These are phyloP conservation scores for Jatropha multifida DNA, from an alignment of 441 rosid genomes.

Conservation along the genomic window DNA sequence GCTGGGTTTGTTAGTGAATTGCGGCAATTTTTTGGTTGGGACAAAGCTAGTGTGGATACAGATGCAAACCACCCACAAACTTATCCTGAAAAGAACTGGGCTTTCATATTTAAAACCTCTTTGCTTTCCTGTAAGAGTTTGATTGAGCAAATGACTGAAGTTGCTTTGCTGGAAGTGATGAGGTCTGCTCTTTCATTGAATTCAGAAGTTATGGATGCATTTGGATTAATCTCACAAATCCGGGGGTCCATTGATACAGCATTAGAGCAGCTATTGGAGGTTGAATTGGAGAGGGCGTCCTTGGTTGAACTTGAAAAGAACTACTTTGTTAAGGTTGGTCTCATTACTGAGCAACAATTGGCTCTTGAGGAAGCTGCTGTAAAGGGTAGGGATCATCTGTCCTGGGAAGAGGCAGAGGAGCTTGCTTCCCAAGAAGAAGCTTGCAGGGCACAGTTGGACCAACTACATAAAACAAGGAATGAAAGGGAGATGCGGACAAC, in stretches of 20 bases:
- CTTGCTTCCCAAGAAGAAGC: constrained; percentile 98
- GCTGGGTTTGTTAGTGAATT: constrained; percentile 66
- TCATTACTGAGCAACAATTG: constrained; percentile 84
- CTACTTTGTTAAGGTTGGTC: constrained; percentile 86
- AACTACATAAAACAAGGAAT: constrained; percentile 88
- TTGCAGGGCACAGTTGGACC: constrained; percentile 86
- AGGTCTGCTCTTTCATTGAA: constrained; percentile 72
- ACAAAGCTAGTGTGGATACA: constrained; percentile 34
- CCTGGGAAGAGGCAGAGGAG: constrained; percentile 99
- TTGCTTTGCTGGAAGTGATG: constrained; percentile 64
- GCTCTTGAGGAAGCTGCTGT: constrained; percentile 91
- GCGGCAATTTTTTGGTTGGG: constrained; percentile 47
- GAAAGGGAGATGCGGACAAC: constrained; percentile 72
- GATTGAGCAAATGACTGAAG: constrained; percentile 71
- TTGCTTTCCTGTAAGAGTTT: constrained; percentile 62
- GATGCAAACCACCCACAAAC: constrained; percentile 35
- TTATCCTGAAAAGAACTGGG: constrained; percentile 57
- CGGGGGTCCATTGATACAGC: constrained; percentile 83
- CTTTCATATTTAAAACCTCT: constrained; percentile 57
- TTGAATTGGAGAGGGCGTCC: constrained; percentile 78
- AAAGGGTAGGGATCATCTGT: constrained; percentile 91
- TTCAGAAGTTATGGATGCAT: constrained; percentile 89
- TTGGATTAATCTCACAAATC: constrained; percentile 82
- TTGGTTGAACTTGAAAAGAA: constrained; percentile 85
- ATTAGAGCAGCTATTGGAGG: constrained; percentile 78